phyloP scores from a whole-genome alignment of 2,329 filamentous ascomycete species.

The Fusarium paranaense region DNA sequence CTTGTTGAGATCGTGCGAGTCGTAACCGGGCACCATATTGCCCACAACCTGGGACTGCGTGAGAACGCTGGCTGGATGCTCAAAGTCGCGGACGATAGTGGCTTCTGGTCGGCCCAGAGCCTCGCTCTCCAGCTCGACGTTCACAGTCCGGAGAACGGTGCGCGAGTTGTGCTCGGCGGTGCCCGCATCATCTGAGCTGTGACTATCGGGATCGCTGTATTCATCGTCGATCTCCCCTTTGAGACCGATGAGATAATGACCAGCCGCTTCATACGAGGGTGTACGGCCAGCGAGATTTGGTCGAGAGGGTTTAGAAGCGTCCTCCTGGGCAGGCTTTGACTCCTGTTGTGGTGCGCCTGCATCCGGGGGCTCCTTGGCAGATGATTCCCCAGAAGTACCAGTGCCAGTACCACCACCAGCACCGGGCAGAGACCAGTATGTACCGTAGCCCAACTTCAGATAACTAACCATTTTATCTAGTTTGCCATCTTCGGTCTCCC shows the following conservation, averaged over 20 bases:
- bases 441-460: conserved; percentile 75
- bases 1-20: conserved; percentile 64
- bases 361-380: conserved; percentile 24
- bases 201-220: conserved; percentile 47
- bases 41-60: conserved; percentile 51
- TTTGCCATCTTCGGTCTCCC: conserved; percentile 48
- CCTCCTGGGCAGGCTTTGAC: conserved; percentile 21
- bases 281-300: conserved; percentile 23
- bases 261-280: conserved; percentile 49
- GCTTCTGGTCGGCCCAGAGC: conserved; percentile 55
- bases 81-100: conserved; percentile 59
- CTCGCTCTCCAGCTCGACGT: conserved; percentile 69
- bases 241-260: conserved; percentile 75
- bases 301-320: conserved; percentile 17
- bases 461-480: conserved; percentile 71
- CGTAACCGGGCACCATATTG: conserved; percentile 47
- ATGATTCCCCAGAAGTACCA: conserved; percentile 24
- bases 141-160: conserved; percentile 73
- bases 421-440: conserved; percentile 68
- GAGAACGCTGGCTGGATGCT: conserved; percentile 49
- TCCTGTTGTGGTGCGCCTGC: conserved; percentile 14
- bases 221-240: conserved; percentile 71
- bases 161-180: conserved; percentile 60
- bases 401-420: conserved; percentile 10
- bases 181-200: conserved; percentile 47